Conservation (phyloP, 495 filamentous ascomycete species). For the Lepraria neglecta region DNA sequence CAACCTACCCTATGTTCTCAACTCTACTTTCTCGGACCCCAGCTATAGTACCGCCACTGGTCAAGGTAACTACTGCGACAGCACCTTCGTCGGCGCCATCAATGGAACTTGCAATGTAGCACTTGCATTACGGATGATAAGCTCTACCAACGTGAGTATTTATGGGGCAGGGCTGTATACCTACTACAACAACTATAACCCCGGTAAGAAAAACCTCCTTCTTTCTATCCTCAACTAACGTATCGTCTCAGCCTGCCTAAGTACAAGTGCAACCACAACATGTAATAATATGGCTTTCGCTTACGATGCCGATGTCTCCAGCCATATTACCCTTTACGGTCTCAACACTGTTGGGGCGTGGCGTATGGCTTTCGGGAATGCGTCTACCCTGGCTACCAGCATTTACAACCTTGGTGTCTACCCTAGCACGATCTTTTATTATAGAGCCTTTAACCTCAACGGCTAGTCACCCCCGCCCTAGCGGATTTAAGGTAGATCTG, state of each 20-base stretch:
- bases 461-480: background rate
- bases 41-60: too few relatives aligned
- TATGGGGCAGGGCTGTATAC: slow-evolving; percentile 70
- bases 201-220: slow-evolving; percentile 14
- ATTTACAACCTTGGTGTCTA: slow-evolving; percentile 51
- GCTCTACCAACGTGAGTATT: slow-evolving; percentile 54
- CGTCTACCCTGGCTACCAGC: slow-evolving; percentile 48
- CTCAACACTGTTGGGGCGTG: too few relatives aligned
- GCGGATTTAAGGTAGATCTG: too few relatives aligned
- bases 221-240: slow-evolving; percentile 16
- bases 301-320: too few relatives aligned
- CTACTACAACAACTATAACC: slow-evolving; percentile 60
- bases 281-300: too few relatives aligned
- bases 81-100: background rate
- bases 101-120: slow-evolving; percentile 27
- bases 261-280: too few relatives aligned
- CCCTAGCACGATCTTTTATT: slow-evolving; percentile 49
- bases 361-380: too few relatives aligned
- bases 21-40: slow-evolving; percentile 16
- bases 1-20: slow-evolving; percentile 45
- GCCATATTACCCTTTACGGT: too few relatives aligned
- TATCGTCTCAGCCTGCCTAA: too few relatives aligned
- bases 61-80: too few relatives aligned
- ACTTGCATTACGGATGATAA: slow-evolving; percentile 62
- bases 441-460: slow-evolving; percentile 21